These are phyloP conservation scores for Alliaria petiolata DNA, from an alignment of 345 rosid species.

Conservation along the genomic window DNA sequence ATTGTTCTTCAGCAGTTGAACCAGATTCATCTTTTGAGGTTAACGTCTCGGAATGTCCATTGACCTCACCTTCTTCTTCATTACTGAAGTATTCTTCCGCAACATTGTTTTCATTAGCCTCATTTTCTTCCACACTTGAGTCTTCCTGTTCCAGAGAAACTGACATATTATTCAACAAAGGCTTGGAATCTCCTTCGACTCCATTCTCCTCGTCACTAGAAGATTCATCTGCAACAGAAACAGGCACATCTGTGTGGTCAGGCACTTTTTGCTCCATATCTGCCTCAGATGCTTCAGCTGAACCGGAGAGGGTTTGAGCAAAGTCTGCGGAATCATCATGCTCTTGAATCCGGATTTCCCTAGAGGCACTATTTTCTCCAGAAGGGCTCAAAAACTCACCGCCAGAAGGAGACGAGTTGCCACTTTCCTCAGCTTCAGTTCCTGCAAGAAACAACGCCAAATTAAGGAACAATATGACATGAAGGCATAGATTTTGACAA, in stretches of 20 bases:
- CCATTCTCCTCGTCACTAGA: constrained; percentile 30
- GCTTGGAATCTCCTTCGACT: constrained; percentile 35
- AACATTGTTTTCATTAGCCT: constrained; percentile 16
- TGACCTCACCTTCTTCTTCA: constrained; percentile 22
- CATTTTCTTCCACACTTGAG: constrained; percentile 17
- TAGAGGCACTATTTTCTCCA: constrained; percentile 12
- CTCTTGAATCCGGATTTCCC: constrained; percentile 15
- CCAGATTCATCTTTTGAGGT: constrained; percentile 4
- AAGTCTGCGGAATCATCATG: constrained; percentile 21
- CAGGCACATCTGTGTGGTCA: constrained; percentile 27
- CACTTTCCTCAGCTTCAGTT: constrained; percentile 27
- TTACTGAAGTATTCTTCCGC: constrained; percentile 34
- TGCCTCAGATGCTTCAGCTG: constrained; percentile 21
- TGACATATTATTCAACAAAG: constrained; percentile 26
- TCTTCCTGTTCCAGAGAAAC: constrained; percentile 31
- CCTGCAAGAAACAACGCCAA: constrained; percentile 33
- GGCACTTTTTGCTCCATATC: constrained; percentile 8
- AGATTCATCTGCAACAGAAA: constrained; percentile 35
- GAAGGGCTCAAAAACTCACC: constrained; percentile 35
- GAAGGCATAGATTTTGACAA: background rate
- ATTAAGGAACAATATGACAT: constrained; percentile 5
- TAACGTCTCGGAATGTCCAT: background rate
- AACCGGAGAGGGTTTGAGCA: background rate
- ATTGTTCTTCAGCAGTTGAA: constrained; percentile 13
- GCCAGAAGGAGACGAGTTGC: constrained; percentile 24